Conservation (phyloP, 2,329 filamentous ascomycete species). For the Colletotrichum musae region DNA sequence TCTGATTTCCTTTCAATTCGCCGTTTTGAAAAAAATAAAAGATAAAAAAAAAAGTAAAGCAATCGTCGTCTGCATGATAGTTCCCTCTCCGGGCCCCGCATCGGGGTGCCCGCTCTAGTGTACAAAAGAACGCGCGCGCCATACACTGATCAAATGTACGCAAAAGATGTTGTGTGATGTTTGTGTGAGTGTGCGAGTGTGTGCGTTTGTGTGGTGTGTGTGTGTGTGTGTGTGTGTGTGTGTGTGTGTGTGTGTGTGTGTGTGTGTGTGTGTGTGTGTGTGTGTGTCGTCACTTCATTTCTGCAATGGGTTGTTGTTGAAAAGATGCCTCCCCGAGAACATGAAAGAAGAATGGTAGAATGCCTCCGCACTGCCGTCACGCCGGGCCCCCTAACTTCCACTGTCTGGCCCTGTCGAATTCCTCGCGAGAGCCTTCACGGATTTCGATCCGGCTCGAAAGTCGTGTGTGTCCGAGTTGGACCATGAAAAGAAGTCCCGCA, state of each 20-base stretch:
- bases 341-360: constrained; percentile 22
- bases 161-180: not conserved
- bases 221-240: constrained; percentile 1
- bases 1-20: constrained; percentile 29
- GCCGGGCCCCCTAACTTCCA: not conserved
- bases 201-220: constrained; percentile 3
- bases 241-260: not conserved
- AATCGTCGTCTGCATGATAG: constrained; percentile 36
- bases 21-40: constrained; percentile 35
- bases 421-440: constrained; percentile 10
- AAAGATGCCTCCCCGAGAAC: constrained; percentile 33
- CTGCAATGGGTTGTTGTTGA: constrained; percentile 33
- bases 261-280: constrained; percentile 8
- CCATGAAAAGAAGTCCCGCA: not conserved
- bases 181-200: not conserved
- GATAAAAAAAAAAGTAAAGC: not conserved
- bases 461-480: not conserved
- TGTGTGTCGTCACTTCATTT: constrained; percentile 40
- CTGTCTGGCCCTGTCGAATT: not conserved
- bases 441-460: not conserved
- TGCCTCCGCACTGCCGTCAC: constrained; percentile 25
- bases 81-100: constrained; percentile 12
- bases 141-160: constrained; percentile 14
- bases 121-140: constrained; percentile 31
- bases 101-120: constrained; percentile 27